Percentiles rank a stretch among this genome's conserved stretches.
phyloP scores from a whole-genome alignment of 2,329 filamentous ascomycete species.

The Aspergillus flavus region DNA sequence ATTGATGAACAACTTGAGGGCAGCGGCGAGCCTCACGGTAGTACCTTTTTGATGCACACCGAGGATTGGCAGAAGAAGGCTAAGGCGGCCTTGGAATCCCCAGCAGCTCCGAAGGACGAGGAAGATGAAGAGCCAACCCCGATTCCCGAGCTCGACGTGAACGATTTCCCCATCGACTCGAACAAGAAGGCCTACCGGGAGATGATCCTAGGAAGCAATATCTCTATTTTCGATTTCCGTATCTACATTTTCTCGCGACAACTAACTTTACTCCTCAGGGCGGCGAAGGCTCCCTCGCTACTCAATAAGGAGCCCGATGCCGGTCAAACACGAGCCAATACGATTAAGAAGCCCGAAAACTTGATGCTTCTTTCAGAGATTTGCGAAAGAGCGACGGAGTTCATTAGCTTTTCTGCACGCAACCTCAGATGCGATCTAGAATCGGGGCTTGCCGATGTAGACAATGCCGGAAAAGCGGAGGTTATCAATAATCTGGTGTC shows the following conservation, averaged over 20 bases:
- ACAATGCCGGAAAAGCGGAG: slow-evolving; percentile 34
- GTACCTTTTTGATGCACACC: slow-evolving; percentile 71
- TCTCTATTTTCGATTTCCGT: slow-evolving; percentile 93
- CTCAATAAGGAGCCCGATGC: slow-evolving; percentile 30
- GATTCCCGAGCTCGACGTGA: slow-evolving; percentile 30
- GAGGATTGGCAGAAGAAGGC: slow-evolving; percentile 69
- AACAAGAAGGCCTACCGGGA: slow-evolving; percentile 83
- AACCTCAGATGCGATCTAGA: slow-evolving; percentile 78
- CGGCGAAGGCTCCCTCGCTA: slow-evolving; percentile 65
- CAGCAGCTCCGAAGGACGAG: slow-evolving; percentile 29
- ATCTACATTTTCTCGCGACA: slow-evolving; percentile 93
- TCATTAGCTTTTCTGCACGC: slow-evolving; percentile 77
- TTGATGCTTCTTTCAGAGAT: slow-evolving; percentile 81
- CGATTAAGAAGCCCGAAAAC: slow-evolving; percentile 68
- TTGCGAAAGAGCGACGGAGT: slow-evolving; percentile 78
- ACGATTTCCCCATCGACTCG: slow-evolving; percentile 49
- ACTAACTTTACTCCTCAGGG: slow-evolving; percentile 75
- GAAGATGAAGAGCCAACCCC: slow-evolving; percentile 31
- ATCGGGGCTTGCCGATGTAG: slow-evolving; percentile 56
- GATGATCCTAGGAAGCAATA: slow-evolving; percentile 89
- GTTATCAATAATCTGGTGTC: slow-evolving; percentile 51
- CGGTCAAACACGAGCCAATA: slow-evolving; percentile 49
- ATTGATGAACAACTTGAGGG: slow-evolving; percentile 72
- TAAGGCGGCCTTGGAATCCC: slow-evolving; percentile 53
- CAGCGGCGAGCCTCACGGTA: slow-evolving; percentile 67